Conservation (phyloP, 495 filamentous ascomycete genomes). For the Lasiosphaeria hispida region DNA sequence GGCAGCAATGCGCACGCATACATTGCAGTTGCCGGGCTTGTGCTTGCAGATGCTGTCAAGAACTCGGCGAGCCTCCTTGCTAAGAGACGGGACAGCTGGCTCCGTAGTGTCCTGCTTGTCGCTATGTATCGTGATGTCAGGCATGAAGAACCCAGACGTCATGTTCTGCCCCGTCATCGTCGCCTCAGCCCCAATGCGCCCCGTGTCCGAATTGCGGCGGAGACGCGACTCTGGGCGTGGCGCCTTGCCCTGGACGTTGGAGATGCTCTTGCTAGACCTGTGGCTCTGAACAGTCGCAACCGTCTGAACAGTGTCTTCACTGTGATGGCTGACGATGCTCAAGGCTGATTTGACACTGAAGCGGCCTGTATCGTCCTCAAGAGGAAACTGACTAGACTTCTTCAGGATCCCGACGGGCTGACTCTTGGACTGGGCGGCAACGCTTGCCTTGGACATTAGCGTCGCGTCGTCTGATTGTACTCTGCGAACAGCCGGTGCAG, state of each 20-base stretch:
- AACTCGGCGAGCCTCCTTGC: conserved; percentile 53
- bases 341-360: conserved; percentile 43
- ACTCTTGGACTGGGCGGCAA: conserved; percentile 20
- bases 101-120: conserved; percentile 23
- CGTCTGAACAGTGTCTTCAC: conserved; percentile 20
- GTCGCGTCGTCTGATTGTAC: conserved; percentile 24
- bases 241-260: conserved; percentile 16
- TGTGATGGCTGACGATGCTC: conserved; percentile 34
- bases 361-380: conserved; percentile 38
- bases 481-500: conserved; percentile 13
- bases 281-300: conserved; percentile 17
- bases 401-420: conserved; percentile 42
- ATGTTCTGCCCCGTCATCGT: conserved; percentile 54
- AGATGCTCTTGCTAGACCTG: conserved; percentile 14
- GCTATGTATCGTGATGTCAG: conserved; percentile 45
- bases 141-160: conserved; percentile 73
- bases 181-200: conserved; percentile 21
- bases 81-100: conserved; percentile 38
- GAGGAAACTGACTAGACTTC: conserved; percentile 41
- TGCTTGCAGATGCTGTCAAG: conserved; percentile 61
- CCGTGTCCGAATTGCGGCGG: conserved; percentile 34
- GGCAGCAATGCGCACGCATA: conserved; percentile 62
- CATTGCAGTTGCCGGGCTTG: conserved; percentile 67
- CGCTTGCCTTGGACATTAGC: conserved; percentile 20
- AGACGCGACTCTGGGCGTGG: conserved; percentile 26